phyloP scores from a whole-genome alignment of 1,284 basidiomycete species.

The Malassezia japonica region DNA sequence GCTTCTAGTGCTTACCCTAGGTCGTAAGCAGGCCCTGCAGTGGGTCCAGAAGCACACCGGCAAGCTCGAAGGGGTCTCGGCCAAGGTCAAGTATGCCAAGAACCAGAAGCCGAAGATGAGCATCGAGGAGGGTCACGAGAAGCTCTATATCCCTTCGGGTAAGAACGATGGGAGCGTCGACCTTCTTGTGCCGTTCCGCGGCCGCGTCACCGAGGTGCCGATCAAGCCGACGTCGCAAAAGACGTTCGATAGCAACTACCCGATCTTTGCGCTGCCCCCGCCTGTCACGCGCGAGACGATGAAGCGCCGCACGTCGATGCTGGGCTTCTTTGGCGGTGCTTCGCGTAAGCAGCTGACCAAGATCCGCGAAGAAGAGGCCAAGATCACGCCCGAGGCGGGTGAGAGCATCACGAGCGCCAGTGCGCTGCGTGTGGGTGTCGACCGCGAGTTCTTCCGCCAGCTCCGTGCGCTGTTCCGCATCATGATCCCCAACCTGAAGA shows the following conservation, averaged over 20 bases:
- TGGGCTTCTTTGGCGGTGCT: conserved; percentile 16
- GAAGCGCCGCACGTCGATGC: conserved; percentile 2
- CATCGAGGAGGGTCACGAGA: conserved; percentile 31
- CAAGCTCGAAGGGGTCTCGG: neutral
- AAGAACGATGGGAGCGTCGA: conserved; percentile 28
- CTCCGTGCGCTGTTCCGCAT: conserved; percentile 45
- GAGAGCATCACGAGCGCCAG: conserved; percentile 25
- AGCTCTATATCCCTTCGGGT: conserved; percentile 32
- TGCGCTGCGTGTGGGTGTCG: conserved; percentile 53
- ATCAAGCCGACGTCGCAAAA: conserved; percentile 45
- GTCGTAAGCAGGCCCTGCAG: conserved; percentile 4
- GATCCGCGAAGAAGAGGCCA: conserved; percentile 26
- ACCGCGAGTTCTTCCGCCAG: conserved; percentile 65
- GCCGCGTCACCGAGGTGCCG: conserved; percentile 43
- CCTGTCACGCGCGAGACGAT: conserved; percentile 23
- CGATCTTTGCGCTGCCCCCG: conserved; percentile 31
- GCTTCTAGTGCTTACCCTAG: conserved; percentile 4
- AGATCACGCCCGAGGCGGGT: conserved; percentile 9
- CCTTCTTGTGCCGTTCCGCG: conserved; percentile 38
- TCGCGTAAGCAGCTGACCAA: conserved; percentile 18
- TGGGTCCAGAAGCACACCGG: neutral
- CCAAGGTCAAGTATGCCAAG: neutral
- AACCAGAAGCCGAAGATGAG: neutral
- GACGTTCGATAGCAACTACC: conserved; percentile 45
- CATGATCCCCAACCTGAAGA: conserved; percentile 31